Conservation (phyloP, 2,329 filamentous ascomycete species). For the Xylaria sp. region DNA sequence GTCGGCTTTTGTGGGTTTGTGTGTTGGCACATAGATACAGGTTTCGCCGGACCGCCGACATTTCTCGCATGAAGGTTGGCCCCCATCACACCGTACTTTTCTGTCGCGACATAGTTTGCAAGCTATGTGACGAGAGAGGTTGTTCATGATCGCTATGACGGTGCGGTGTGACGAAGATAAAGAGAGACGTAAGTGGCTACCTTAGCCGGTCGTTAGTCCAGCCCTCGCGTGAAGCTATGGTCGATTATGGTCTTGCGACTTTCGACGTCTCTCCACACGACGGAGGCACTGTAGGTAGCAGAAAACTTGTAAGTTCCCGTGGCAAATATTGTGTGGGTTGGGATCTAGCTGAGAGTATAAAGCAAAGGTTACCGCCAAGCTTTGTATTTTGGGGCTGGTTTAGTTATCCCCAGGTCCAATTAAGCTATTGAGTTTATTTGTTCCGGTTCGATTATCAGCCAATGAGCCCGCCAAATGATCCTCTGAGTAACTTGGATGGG, state of each 20-base stretch:
- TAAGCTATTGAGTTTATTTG: slow-evolving; percentile 36
- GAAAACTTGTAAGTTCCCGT: slow-evolving; percentile 12
- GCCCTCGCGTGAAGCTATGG: slow-evolving; percentile 20
- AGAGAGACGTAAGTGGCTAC: slow-evolving; percentile 17
- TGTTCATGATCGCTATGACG: slow-evolving; percentile 35
- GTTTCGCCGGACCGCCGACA: slow-evolving; percentile 41
- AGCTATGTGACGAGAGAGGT: slow-evolving; percentile 39
- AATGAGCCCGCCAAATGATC: slow-evolving; percentile 24
- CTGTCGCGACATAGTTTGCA: slow-evolving; percentile 43
- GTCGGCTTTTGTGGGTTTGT: slow-evolving; percentile 43
- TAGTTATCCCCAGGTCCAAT: slow-evolving; percentile 24
- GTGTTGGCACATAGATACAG: slow-evolving; percentile 43
- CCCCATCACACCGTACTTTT: slow-evolving; percentile 43
- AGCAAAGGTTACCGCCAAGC: slow-evolving; percentile 29
- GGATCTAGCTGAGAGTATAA: slow-evolving; percentile 29
- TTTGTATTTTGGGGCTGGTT: slow-evolving; percentile 18
- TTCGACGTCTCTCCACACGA: slow-evolving; percentile 24
- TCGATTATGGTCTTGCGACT: slow-evolving; percentile 11
- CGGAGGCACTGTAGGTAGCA: slow-evolving; percentile 12
- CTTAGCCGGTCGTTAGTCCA: slow-evolving; percentile 27
- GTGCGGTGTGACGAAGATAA: slow-evolving; percentile 13
- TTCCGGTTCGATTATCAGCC: slow-evolving; percentile 24
- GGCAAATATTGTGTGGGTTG: slow-evolving; percentile 25
- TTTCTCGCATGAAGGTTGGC: slow-evolving; percentile 42
- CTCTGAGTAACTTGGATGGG: slow-evolving; percentile 29